Evolutionary conservation across 2,329 filamentous ascomycete genomes (phyloP).

Genomic region (Aspergillus candidus): DNA sequence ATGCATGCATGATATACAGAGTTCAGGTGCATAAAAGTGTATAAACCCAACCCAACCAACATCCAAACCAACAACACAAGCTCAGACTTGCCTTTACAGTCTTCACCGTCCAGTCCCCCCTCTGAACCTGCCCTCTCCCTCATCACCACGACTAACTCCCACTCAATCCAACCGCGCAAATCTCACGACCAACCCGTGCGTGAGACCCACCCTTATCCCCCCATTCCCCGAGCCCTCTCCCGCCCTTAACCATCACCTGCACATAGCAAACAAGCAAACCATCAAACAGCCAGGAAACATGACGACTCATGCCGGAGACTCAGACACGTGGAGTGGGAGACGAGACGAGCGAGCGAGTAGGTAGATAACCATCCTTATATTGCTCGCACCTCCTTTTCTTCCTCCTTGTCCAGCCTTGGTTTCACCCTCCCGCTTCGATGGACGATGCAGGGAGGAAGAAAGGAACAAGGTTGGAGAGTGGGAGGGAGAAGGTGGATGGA

Average conservation of each 20-base stretch:
- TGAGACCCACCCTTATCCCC: neutral
- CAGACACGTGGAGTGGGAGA: no score
- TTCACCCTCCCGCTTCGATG: neutral
- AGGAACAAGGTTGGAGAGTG: neutral
- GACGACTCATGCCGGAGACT: no score
- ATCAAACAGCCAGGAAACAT: no score
- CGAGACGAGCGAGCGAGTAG: no score
- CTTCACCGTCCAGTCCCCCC: conserved; percentile 18
- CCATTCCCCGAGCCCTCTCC: conserved; percentile 1
- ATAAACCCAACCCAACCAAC: no score
- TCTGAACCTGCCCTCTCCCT: neutral
- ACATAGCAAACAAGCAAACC: no score
- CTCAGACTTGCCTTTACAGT: conserved; percentile 27
- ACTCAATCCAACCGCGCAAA: neutral
- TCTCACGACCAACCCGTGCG: no score
- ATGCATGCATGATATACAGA: no score
- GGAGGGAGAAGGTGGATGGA: neutral
- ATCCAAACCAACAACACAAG: no score
- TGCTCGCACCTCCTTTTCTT: neutral
- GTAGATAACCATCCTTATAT: no score
- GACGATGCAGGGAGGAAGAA: neutral
- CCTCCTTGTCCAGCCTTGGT: neutral
- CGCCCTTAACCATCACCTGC: no score
- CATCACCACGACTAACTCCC: conserved; percentile 3
- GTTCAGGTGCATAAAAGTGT: no score